phyloP scores from a whole-genome alignment of 2,329 filamentous ascomycete genomes.

The Chaetomiaceae sp. region DNA sequence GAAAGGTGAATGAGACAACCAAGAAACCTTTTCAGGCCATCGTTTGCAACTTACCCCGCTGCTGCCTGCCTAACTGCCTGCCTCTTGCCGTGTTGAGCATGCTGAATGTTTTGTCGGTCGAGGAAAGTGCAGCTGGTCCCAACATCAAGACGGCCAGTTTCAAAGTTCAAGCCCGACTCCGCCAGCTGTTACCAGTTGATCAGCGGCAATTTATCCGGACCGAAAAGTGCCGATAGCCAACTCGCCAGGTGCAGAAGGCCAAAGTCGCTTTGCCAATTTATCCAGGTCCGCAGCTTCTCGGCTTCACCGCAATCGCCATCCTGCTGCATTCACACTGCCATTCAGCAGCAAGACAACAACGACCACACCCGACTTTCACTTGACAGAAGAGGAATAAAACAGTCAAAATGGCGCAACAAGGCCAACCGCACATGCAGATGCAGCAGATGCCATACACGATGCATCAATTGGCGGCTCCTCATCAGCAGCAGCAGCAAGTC shows the following conservation, averaged over 20 bases:
- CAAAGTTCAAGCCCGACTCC: too few species aligned
- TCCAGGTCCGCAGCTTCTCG: background rate
- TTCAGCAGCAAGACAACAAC: background rate
- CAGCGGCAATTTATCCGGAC: conserved; percentile 4
- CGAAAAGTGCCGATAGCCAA: conserved; percentile 14
- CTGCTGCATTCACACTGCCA: background rate
- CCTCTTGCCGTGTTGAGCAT: too few species aligned
- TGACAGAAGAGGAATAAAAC: background rate
- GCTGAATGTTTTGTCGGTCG: too few species aligned
- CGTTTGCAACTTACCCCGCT: too few species aligned
- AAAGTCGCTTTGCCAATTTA: conserved; percentile 2
- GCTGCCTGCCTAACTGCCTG: too few species aligned
- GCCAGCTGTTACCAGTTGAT: background rate
- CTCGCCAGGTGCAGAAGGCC: conserved; percentile 7
- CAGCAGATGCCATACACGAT: conserved; percentile 13
- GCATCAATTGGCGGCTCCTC: conserved; percentile 8
- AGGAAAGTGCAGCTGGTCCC: too few species aligned
- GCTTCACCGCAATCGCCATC: too few species aligned
- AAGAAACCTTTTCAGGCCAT: too few species aligned
- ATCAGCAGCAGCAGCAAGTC: conserved; percentile 3
- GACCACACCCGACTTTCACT: background rate
- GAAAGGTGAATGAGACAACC: too few species aligned
- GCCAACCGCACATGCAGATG: conserved; percentile 5
- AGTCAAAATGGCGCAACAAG: conserved; percentile 5
- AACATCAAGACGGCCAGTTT: too few species aligned